phyloP scores from a whole-genome alignment of 441 rosid genomes.

The Adansonia rubrostipa region DNA sequence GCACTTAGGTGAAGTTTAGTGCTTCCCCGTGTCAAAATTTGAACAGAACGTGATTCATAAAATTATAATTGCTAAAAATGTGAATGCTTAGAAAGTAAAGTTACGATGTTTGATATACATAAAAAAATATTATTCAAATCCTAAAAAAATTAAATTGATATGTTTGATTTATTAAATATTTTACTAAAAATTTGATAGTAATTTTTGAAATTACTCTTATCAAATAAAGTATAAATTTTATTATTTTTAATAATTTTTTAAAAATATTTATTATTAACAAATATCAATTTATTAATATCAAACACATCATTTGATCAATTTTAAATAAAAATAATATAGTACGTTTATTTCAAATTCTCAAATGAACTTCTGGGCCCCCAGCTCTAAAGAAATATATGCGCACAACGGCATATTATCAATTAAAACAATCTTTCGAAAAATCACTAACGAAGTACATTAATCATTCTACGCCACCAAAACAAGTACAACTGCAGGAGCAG shows the following conservation, averaged over 20 bases:
- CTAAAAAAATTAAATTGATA: too few relatives aligned
- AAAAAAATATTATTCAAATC: too few relatives aligned
- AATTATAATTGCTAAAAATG: too few relatives aligned
- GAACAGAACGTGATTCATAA: neutral
- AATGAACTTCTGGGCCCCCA: conserved; percentile 87
- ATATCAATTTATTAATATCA: conserved; percentile 44
- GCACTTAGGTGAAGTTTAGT: neutral
- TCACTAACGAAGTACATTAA: conserved; percentile 87
- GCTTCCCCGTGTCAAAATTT: neutral
- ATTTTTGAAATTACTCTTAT: too few relatives aligned
- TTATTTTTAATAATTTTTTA: too few relatives aligned
- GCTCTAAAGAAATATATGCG: conserved; percentile 51
- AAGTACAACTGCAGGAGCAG: conserved; percentile 83
- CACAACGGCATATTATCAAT: conserved; percentile 18
- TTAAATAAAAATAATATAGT: conserved; percentile 55
- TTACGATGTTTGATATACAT: too few relatives aligned
- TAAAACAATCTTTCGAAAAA: conserved; percentile 23
- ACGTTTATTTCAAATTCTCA: conserved; percentile 69
- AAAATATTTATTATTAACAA: neutral
- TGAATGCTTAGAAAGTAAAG: neutral
- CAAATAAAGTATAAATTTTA: too few relatives aligned
- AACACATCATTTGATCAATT: too few relatives aligned
- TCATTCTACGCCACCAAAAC: conserved; percentile 71
- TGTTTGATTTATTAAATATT: too few relatives aligned
- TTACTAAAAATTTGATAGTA: too few relatives aligned